A percentile compares a stretch with the other conserved stretches of the same genome.
phyloP scores from a whole-genome alignment of 2,329 filamentous ascomycete species.

The Fusarium marasasianum region DNA sequence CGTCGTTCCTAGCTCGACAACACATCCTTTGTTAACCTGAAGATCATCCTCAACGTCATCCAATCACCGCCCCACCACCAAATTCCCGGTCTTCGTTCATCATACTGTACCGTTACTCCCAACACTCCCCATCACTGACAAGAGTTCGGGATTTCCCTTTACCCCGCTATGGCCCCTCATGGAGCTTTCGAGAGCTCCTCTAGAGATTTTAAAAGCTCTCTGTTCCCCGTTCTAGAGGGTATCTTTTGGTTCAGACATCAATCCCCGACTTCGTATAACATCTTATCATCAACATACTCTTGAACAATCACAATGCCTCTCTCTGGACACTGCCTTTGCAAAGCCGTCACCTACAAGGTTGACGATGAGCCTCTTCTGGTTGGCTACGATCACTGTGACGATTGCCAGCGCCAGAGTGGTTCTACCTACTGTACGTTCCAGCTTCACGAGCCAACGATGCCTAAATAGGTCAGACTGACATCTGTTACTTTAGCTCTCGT shows the following conservation, averaged over 20 bases:
- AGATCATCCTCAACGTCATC: constrained; percentile 44
- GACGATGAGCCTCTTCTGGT: constrained; percentile 63
- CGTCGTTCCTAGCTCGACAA: constrained; percentile 25
- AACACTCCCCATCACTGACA: constrained; percentile 23
- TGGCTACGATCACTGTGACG: constrained; percentile 77
- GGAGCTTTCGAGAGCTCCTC: constrained; percentile 36
- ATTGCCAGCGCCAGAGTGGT: constrained; percentile 76
- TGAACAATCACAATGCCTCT: constrained; percentile 65
- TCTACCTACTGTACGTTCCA: constrained; percentile 71
- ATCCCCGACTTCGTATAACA: constrained; percentile 6
- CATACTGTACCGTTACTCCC: constrained; percentile 16
- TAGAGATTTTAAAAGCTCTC: constrained; percentile 16
- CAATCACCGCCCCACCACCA: constrained; percentile 42
- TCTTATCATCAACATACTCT: neutral
- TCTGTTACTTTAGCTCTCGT: constrained; percentile 64
- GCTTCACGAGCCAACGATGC: neutral
- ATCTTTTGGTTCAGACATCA: neutral
- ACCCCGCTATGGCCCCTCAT: constrained; percentile 43
- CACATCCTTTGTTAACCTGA: constrained; percentile 1
- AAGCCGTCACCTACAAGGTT: constrained; percentile 73
- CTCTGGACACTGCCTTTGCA: constrained; percentile 76
- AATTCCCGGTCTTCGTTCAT: constrained; percentile 27
- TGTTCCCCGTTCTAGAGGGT: neutral
- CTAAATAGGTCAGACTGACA: constrained; percentile 4
- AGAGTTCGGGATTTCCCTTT: constrained; percentile 33